Evolutionary conservation across 768 basidiomycete genomes (phyloP).

Genomic region (Lentinula raphanica): DNA sequence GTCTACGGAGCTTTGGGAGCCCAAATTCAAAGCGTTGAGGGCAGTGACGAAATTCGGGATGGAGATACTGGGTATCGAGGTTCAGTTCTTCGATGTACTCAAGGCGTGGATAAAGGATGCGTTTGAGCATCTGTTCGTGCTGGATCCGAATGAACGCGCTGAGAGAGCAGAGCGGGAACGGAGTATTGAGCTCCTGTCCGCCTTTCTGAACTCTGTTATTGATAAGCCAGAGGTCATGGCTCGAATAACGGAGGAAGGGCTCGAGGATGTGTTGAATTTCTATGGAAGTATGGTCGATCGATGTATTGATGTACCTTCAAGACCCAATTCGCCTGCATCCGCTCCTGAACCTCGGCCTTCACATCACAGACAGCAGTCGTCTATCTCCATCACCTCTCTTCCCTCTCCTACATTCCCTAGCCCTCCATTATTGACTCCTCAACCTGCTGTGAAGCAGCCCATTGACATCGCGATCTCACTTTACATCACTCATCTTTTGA

Average conservation of each 20-base stretch:
- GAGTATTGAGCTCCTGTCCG: slow-evolving; percentile 54
- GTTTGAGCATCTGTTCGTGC: slow-evolving; percentile 45
- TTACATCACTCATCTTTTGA: slow-evolving; percentile 5
- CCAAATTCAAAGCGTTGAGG: slow-evolving; percentile 60
- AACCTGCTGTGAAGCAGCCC: slow-evolving; percentile 3
- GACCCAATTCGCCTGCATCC: background rate
- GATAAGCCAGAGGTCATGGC: slow-evolving; percentile 49
- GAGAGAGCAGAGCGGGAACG: slow-evolving; percentile 59
- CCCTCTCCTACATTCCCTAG: slow-evolving; percentile 4
- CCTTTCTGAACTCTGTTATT: slow-evolving; percentile 49
- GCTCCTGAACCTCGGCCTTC: background rate
- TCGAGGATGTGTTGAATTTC: slow-evolving; percentile 53
- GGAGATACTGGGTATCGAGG: slow-evolving; percentile 63
- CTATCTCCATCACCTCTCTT: slow-evolving; percentile 4
- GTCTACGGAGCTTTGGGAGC: slow-evolving; percentile 67
- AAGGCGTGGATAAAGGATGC: slow-evolving; percentile 64
- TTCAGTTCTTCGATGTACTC: slow-evolving; percentile 47
- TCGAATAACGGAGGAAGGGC: slow-evolving; percentile 53
- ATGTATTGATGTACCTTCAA: slow-evolving; percentile 34
- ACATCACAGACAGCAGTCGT: slow-evolving; percentile 7
- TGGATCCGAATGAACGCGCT: slow-evolving; percentile 27
- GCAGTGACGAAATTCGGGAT: slow-evolving; percentile 57
- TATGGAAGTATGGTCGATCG: slow-evolving; percentile 56
- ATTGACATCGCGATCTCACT: background rate
- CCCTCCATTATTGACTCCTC: background rate